Base-by-base conservation (phyloP, 768 basidiomycete genomes). In the Suillus americanus region DNA sequence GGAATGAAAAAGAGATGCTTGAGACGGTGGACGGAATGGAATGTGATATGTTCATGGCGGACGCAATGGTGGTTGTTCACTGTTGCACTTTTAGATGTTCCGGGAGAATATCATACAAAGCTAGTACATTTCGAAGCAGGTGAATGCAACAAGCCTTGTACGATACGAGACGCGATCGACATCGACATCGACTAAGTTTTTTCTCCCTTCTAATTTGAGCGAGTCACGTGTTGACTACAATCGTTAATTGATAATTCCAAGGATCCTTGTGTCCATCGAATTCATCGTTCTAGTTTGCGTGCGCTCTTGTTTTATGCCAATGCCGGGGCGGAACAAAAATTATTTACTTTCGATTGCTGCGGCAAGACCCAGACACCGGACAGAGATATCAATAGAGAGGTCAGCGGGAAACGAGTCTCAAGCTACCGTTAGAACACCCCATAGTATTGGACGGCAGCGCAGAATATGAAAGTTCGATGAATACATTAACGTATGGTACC, bases 1-100 rank as follows among this genome's bases (percentile, higher is more conserved):
- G 87, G 76, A 95, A 97, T 1, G 95, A 95, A 77, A 99, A 99
- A 10, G 95, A 94, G 65, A 98, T 79, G 67, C 91, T 90, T 62
- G 88, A 79, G 66, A 96, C 89, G 37, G 89, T 86, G 0, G 95
- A 90, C n/a, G 94, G 90, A 50, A 99, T 77, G 14, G 96, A 90
- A 70, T 91, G 86, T 5, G 95, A 84, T 78, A 97, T 92, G 78
- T 99, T 96, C 97, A 98, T 94, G 65, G 62, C 59, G 62, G 37
- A 41, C 45, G 51, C 18, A 7, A 41, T 28, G 46, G 33, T 23
- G 16, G 55, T 46, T 23, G 35, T 38, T 70, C 23, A 23, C n/a
- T 56, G 35, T 18, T 28, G 46, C n/a, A 12, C 18, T 59, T 28
- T 59, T 59, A 25, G 16, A 28, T 59, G 4, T 59, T 20, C 23